Base-by-base conservation (phyloP, 768 basidiomycete species). In the Candolleomyces efflorescens region DNA sequence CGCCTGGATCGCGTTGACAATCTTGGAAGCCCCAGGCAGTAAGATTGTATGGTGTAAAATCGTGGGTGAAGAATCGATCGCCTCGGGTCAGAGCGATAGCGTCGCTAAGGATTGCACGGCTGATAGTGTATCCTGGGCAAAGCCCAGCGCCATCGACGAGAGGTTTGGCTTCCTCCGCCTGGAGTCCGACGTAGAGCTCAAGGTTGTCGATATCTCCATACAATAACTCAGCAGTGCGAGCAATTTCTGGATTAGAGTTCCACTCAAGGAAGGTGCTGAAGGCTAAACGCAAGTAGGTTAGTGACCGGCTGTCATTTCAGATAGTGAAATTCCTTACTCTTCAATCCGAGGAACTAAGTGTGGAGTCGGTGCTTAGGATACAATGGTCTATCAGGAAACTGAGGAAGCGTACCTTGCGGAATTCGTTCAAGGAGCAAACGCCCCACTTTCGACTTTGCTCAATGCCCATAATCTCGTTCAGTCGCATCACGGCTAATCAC, bases 11-110 rank as follows among this genome's bases (percentile, higher is more conserved):
- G 56, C 90, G 83, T 62, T 90, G 87, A 68, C 88, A 89, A 69
- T 94, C 91, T 22, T 84, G 81, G 64, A 89, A 90, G 38, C 91
- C 91, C 91, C 91, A 93, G 2, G 88, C 73, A 2, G 91, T 93
- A 65, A 91, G 66, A 68, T 92, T 92, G 73, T 74, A 82, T 1
- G 91, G 86, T 0, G 92, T 92, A 67, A 82, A 88, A 65, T 94
- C 92, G 23, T 88, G 77, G 0, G 90, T 93, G 72, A 82, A 90
- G 77, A 84, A 89, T 54, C 92, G 79, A 65, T 94, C 92, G 32
- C 92, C 92, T 54, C 91, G 86, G 49, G 89, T 92, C 54, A 94
- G 83, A 12, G 91, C 89, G 55, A 93, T 87, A 23, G 92, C 92
- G 66, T 94, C 92, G 60, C 84, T 83, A 27, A 94, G 83, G 64